A percentile compares a stretch with the other conserved stretches of the same genome.
phyloP scores from a whole-genome alignment of 306 rosid genomes.

The Trifolium pratense region DNA sequence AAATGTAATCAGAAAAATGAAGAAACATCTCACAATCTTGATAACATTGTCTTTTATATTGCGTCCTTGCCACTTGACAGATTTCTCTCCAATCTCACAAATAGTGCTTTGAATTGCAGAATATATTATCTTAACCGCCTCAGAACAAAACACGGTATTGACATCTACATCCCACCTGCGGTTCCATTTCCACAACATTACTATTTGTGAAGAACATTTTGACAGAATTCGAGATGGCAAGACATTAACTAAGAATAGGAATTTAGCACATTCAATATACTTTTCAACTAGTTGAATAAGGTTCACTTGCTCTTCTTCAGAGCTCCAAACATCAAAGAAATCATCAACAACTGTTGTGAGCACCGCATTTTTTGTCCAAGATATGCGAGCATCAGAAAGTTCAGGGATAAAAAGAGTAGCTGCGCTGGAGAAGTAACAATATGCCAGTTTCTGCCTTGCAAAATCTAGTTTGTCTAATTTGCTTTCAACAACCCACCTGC shows the following conservation, averaged over 20 bases:
- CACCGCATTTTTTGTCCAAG: slow-evolving; percentile 77
- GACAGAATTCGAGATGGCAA: background rate
- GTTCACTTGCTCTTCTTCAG: slow-evolving; percentile 67
- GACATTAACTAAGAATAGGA: slow-evolving; percentile 27
- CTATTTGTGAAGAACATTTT: background rate
- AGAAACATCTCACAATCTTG: slow-evolving; percentile 62
- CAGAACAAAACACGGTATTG: slow-evolving; percentile 60
- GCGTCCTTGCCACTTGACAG: slow-evolving; percentile 59
- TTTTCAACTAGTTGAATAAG: slow-evolving; percentile 72
- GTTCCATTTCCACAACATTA: slow-evolving; percentile 26
- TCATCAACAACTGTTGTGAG: slow-evolving; percentile 85
- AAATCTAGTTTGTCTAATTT: slow-evolving; percentile 73
- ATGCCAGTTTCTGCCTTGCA: slow-evolving; percentile 77
- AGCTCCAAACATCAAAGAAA: slow-evolving; percentile 75
- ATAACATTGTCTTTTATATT: slow-evolving; percentile 55
- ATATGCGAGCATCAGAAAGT: slow-evolving; percentile 73
- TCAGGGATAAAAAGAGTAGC: slow-evolving; percentile 66
- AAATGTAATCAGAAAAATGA: background rate
- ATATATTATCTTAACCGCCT: slow-evolving; percentile 73
- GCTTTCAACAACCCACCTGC: slow-evolving; percentile 73
- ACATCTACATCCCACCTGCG: slow-evolving; percentile 82
- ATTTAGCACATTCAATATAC: slow-evolving; percentile 42
- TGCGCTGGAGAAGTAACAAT: slow-evolving; percentile 72
- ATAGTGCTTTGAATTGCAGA: slow-evolving; percentile 59
- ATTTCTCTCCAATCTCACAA: slow-evolving; percentile 66